Evolutionary conservation across 2,329 filamentous ascomycete species (phyloP), one percentile per base, ranked within the genome.

Genomic region (Onygena corvina): DNA sequence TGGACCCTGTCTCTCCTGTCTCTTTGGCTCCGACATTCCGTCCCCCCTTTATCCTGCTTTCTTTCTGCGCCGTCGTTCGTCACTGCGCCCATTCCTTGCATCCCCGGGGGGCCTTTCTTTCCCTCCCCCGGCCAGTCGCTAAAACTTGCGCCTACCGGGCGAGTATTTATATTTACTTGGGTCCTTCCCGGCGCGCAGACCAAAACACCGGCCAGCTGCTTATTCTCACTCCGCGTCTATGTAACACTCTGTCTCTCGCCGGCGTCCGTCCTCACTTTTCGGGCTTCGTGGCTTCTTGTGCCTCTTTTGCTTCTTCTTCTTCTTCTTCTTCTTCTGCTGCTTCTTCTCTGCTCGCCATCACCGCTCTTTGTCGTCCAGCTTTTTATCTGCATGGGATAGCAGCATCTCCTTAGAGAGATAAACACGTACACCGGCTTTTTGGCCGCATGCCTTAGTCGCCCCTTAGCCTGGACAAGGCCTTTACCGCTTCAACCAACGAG

Each of bases 351-450:
- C 11, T 27, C 36, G 36, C 36, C 21, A 42, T 42, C 36, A 42
- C 36, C 36, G 36, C 36, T 42, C 36, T 42, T 42, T 42, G 36
- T 42, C 27, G 36, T 42, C 36, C 36, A 42, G 36, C 14, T 20
- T 20, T 6, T 21, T 21, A 8, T 23, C 36, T 23, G 36, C 27
- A 42, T 42, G 36, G 36, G 27, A 23, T 42, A 27, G n/a, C 36
- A 42, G 21, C 34, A 21, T 36, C 36, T 21, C 20, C 12, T n/a
- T n/a, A n/a, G n/a, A n/a, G 36, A 14, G 36, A 16, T 27, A 42
- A 23, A 42, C 36, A 42, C 36, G 36, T 23, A 42, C 36, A 42
- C 36, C 25, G 25, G 36, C 36, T 42, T 42, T n/a, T 42, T 42
- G 27, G 36, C 36, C 36, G 36, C 36, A 42, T 42, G 36, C 20